A percentile compares a stretch with the other conserved stretches of the same genome.
Conservation (phyloP, 805 yeast genomes). For the Starmerella kuoi region DNA sequence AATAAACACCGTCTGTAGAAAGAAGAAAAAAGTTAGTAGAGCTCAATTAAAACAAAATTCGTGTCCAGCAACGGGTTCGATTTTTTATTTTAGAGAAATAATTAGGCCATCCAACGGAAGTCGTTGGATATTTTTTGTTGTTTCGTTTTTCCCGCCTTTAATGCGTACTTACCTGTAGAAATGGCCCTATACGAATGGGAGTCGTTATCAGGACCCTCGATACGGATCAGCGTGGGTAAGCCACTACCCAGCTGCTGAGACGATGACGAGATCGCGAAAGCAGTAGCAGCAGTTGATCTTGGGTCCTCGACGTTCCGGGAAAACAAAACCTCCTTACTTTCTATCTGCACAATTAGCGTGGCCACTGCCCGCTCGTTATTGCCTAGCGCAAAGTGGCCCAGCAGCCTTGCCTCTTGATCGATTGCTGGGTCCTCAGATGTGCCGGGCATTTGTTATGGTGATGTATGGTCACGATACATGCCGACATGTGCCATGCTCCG, state of each 20-base stretch:
- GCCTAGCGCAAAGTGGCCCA: constrained; percentile 16
- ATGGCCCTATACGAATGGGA: constrained; percentile 4
- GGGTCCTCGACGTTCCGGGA: constrained; percentile 23
- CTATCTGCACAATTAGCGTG: constrained; percentile 10
- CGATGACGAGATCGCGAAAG: constrained; percentile 5
- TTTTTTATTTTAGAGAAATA: too few relatives aligned
- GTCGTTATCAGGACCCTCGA: constrained; percentile 4
- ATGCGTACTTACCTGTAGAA: constrained; percentile 19
- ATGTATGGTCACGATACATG: background rate
- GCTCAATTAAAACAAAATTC: too few relatives aligned
- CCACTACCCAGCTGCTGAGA: constrained; percentile 3
- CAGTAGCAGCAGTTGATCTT: constrained; percentile 5
- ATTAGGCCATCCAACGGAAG: too few relatives aligned
- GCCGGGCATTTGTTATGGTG: too few relatives aligned
- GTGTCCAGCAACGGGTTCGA: too few relatives aligned
- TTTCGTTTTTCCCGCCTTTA: background rate
- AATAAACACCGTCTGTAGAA: constrained; percentile 11
- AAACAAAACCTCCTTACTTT: constrained; percentile 9
- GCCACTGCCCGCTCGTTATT: constrained; percentile 3
- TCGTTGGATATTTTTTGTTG: background rate
- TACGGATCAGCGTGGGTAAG: constrained; percentile 6
- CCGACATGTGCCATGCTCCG: background rate
- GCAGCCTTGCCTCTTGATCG: constrained; percentile 9
- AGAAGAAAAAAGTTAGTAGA: constrained; percentile 7
- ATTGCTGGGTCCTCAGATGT: background rate